Evolutionary conservation across 2,329 filamentous ascomycete genomes (phyloP).

Genomic region (Xylariaceae sp.): DNA sequence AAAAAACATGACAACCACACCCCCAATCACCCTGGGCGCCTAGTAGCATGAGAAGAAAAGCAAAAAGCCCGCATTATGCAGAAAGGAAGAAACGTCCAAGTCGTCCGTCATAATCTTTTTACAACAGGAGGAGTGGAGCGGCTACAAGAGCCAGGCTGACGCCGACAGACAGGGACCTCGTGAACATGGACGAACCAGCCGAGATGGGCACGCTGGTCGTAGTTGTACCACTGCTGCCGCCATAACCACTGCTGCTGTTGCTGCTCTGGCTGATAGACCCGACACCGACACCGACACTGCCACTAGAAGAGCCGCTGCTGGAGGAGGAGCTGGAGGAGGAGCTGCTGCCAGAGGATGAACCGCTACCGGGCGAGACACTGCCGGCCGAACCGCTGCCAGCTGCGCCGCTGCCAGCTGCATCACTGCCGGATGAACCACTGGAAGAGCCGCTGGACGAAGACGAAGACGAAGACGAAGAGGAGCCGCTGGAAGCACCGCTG

Average conservation of each 20-base stretch:
- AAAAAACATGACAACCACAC: no score
- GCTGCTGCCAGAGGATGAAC: no score
- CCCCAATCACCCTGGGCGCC: no score
- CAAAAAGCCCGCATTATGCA: no score
- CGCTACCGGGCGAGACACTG: no score
- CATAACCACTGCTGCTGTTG: slow-evolving; percentile 1
- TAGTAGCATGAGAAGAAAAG: no score
- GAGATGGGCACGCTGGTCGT: slow-evolving; percentile 16
- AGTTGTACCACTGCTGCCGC: slow-evolving; percentile 19
- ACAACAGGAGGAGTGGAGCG: slow-evolving; percentile 27
- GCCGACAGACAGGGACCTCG: slow-evolving; percentile 24
- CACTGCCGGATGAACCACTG: not conserved
- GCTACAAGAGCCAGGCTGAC: slow-evolving; percentile 26
- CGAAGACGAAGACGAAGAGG: not conserved
- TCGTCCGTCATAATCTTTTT: no score
- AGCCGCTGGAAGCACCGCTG: not conserved
- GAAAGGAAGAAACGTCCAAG: no score
- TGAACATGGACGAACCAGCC: slow-evolving; percentile 25
- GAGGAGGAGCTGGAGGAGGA: no score
- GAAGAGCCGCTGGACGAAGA: not conserved
- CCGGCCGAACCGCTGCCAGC: not conserved
- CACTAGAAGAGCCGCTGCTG: no score
- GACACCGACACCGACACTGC: no score
- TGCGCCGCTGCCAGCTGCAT: slow-evolving; percentile 1
- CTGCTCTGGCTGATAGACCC: no score